Conservation (phyloP, 2,329 filamentous ascomycete genomes). For the Aspergillus chevalieri region DNA sequence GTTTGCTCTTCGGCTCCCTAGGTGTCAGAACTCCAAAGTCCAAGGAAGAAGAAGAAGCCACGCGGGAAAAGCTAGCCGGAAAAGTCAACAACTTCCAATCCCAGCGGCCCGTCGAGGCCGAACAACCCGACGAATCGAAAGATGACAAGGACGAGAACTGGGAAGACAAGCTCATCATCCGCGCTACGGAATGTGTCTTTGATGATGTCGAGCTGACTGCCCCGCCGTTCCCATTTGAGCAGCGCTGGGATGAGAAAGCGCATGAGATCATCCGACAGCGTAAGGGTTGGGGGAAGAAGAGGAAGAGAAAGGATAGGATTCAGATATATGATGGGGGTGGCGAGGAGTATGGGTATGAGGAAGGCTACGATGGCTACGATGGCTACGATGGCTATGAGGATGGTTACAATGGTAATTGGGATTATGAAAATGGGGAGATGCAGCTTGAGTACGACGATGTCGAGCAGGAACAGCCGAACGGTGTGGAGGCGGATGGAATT, state of each 20-base stretch:
- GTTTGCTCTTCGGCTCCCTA: conserved; percentile 66
- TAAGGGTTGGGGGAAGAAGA: conserved; percentile 31
- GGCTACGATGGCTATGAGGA: conserved; percentile 34
- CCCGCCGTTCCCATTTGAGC: conserved; percentile 83
- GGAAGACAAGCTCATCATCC: conserved; percentile 66
- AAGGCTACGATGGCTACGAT: conserved; percentile 31
- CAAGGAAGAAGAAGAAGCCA: conserved; percentile 60
- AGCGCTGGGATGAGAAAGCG: conserved; percentile 80
- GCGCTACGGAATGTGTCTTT: conserved; percentile 78
- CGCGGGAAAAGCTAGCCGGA: conserved; percentile 56
- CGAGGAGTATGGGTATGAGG: conserved; percentile 37
- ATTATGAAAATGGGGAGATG: conserved; percentile 23
- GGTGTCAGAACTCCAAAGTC: conserved; percentile 63
- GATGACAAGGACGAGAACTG: conserved; percentile 58
- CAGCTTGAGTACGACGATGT: conserved; percentile 41
- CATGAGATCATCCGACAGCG: conserved; percentile 39
- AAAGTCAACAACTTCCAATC: conserved; percentile 37
- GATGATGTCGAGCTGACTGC: conserved; percentile 61
- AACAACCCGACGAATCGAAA: conserved; percentile 17
- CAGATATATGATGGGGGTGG: conserved; percentile 39
- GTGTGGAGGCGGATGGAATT: conserved; percentile 10
- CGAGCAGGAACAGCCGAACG: conserved; percentile 30
- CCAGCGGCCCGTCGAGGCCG: conserved; percentile 16
- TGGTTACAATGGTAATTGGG: conserved; percentile 30
- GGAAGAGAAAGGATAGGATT: conserved; percentile 49